A percentile compares a stretch with the other conserved stretches of the same genome.
Evolutionary conservation across 176 grass and related monocot genomes (phyloP).

Genomic region (Zea mays): Zm-B73-REFERENCE-NAM-5.0 NC_050103.1:116630501-116631000

Average conservation of each 20-base stretch:
- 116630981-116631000: slow-evolving; percentile 73
- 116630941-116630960: slow-evolving; percentile 71
- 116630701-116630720: slow-evolving; percentile 88
- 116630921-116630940: slow-evolving; percentile 58
- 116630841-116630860: slow-evolving; percentile 83
- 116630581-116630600: slow-evolving; percentile 76
- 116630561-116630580: slow-evolving; percentile 85
- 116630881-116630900: slow-evolving; percentile 26
- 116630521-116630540: slow-evolving; percentile 91
- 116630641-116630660: slow-evolving; percentile 86
- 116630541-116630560: slow-evolving; percentile 97
- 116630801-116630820: slow-evolving; percentile 70
- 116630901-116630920: slow-evolving; percentile 18
- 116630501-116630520: slow-evolving; percentile 28
- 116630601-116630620: slow-evolving; percentile 70
- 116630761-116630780: slow-evolving; percentile 88
- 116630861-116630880: slow-evolving; percentile 32
- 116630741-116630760: slow-evolving; percentile 77
- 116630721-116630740: slow-evolving; percentile 89
- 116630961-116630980: slow-evolving; percentile 86
- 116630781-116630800: slow-evolving; percentile 90
- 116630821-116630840: slow-evolving; percentile 60
- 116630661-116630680: slow-evolving; percentile 93
- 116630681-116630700: slow-evolving; percentile 87
- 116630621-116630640: slow-evolving; percentile 81